Evolutionary conservation across 345 rosid genomes (phyloP).

Genomic region (Dimocarpus longan): DNA sequence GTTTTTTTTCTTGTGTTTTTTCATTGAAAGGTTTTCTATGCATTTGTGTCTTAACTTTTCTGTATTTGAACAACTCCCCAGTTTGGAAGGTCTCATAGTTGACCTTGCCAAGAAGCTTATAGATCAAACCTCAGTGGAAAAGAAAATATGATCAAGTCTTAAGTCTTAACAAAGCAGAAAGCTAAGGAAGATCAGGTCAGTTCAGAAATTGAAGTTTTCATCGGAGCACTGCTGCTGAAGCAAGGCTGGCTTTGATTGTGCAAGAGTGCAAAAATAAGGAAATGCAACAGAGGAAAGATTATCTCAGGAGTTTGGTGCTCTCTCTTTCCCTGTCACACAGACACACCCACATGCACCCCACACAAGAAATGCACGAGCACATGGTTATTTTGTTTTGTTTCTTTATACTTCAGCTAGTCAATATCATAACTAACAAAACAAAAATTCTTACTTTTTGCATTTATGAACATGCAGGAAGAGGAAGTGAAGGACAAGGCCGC

Average conservation of each 20-base stretch:
- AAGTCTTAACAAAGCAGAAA: slow-evolving; percentile 66
- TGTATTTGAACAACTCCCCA: slow-evolving; percentile 27
- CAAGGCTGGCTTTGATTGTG: slow-evolving; percentile 82
- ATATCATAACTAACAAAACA: not conserved
- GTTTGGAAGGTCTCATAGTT: slow-evolving; percentile 89
- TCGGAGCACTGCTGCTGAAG: slow-evolving; percentile 88
- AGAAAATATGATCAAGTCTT: slow-evolving; percentile 70
- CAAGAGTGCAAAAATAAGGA: slow-evolving; percentile 83
- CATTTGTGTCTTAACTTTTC: slow-evolving; percentile 9
- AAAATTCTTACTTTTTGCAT: slow-evolving; percentile 4
- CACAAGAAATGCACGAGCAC: not conserved
- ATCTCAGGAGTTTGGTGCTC: slow-evolving; percentile 63
- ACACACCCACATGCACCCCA: not conserved
- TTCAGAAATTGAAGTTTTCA: slow-evolving; percentile 83
- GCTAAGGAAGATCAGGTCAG: slow-evolving; percentile 68
- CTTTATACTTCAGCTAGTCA: not conserved
- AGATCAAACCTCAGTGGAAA: slow-evolving; percentile 74
- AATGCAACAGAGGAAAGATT: slow-evolving; percentile 77
- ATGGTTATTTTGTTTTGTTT: not conserved
- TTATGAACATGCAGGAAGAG: slow-evolving; percentile 63
- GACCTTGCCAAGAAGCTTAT: slow-evolving; percentile 78
- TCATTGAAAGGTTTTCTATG: not conserved
- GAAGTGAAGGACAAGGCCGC: slow-evolving; percentile 68
- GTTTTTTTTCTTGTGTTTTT: not conserved
- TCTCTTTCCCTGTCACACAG: not conserved